phyloP scores from a whole-genome alignment of 306 rosid species.

The Prunus mongolica region DNA sequence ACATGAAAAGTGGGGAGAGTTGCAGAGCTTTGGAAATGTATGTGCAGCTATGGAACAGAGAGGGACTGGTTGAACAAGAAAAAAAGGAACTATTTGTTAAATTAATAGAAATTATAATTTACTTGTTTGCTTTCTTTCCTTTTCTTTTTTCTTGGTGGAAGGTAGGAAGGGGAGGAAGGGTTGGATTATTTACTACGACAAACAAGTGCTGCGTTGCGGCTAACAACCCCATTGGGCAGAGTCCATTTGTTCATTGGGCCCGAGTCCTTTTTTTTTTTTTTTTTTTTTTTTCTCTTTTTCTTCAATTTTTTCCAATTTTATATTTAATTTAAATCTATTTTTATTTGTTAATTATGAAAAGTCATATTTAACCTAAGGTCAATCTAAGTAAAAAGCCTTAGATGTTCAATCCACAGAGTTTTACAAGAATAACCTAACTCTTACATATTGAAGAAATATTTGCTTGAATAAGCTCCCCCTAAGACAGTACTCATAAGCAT shows the following conservation, averaged over 20 bases:
- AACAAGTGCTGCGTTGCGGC: not conserved
- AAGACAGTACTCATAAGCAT: no score
- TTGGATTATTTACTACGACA: constrained; percentile 2
- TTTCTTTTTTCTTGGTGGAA: not conserved
- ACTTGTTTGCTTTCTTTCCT: not conserved
- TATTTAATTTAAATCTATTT: no score
- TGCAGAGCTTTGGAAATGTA: constrained; percentile 44
- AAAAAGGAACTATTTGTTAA: not conserved
- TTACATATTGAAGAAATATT: no score
- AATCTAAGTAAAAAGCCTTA: no score
- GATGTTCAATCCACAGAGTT: no score
- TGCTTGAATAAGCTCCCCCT: no score
- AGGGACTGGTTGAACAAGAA: constrained; percentile 12
- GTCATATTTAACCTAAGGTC: no score
- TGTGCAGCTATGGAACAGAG: constrained; percentile 14
- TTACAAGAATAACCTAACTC: no score
- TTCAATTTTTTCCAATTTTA: no score
- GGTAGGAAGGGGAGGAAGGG: not conserved
- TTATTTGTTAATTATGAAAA: no score
- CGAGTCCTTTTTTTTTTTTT: no score
- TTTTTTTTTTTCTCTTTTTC: no score
- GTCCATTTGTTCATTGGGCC: not conserved
- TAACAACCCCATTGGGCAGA: not conserved
- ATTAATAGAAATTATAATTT: not conserved
- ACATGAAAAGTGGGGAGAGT: constrained; percentile 35